Base-by-base conservation (phyloP, 306 rosid species). In the Prunus salicina region DNA sequence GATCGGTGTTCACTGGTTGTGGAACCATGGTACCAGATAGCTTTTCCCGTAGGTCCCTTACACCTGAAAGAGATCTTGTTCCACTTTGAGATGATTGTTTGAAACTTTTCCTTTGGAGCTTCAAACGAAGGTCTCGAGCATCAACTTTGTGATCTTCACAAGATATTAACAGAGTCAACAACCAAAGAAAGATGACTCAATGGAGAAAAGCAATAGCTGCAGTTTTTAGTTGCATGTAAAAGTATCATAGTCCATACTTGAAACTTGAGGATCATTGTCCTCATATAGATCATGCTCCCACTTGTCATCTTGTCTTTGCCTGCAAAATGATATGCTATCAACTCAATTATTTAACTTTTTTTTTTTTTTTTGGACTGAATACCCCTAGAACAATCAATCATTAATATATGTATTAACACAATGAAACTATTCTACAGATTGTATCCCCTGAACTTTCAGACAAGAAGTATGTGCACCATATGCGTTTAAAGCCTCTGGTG, bases 211-310 rank as follows among this genome's bases (percentile, higher is more conserved):
- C 74, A 70, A 56, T 56, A 76, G 62, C 28, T 28, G 88, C 77
- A 86, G 82, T 66, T 63, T 82, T 77, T 76, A 73, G 78, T 83
- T 72, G 79, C 41, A 72, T 64, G 80, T 49, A 76, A 79, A 80
- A 71, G 77, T 63, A 80, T 71, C 81, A 79, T 72, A 80, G 75
- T 69, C 81, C 96, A 76, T 93, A 96, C 99, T 91, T 84, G 93
- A 84, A 81, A 76, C 79, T 69, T 45, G 93, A 28, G 87, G 81
- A 70, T 79, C 88, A 57, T 79, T 89, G 62, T 78, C 74, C 27
- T 87, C 87, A 79, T 85, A 96, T 53, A 96, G 98, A 91, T 96
- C 99, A 84, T 96, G 99, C 86, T 96, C 98, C 99, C 99, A 96
- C 80, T 89, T 92, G 87, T 88, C 98, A 89, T 92, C 98, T 82